phyloP scores from a whole-genome alignment of 2,329 filamentous ascomycete species.

The Aspergillaceae sp. region DNA sequence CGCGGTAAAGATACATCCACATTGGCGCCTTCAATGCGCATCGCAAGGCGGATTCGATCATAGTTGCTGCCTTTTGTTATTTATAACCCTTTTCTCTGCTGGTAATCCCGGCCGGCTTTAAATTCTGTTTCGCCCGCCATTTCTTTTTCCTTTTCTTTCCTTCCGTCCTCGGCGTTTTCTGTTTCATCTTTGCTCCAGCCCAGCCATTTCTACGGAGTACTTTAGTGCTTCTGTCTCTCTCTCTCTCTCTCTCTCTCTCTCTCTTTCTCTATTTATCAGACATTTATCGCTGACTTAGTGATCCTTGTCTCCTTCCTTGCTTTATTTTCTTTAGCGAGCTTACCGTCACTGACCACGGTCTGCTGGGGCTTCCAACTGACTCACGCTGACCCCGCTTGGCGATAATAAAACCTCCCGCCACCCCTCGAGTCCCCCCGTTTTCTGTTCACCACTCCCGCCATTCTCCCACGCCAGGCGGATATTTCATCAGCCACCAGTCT shows the following conservation, averaged over 20 bases:
- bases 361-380: background rate
- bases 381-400: background rate
- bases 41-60: background rate
- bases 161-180: background rate
- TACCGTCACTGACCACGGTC: slow-evolving; percentile 5
- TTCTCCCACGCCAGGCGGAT: background rate
- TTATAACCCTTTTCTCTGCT: background rate
- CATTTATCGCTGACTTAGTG: background rate
- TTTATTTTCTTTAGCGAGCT: slow-evolving; percentile 7
- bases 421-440: background rate
- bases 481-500: no score
- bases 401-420: background rate
- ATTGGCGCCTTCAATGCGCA: background rate
- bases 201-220: no score
- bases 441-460: no score
- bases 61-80: background rate
- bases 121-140: background rate
- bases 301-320: background rate
- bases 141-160: slow-evolving; percentile 3
- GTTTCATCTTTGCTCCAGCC: no score
- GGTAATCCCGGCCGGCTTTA: no score
- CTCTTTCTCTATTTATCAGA: background rate
- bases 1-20: background rate
- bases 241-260: no score
- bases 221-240: no score